Evolutionary conservation across 1,284 basidiomycete genomes (phyloP), one percentile per base, ranked within the genome.

Genomic region (Microbotryum silenes-acaulis): DNA sequence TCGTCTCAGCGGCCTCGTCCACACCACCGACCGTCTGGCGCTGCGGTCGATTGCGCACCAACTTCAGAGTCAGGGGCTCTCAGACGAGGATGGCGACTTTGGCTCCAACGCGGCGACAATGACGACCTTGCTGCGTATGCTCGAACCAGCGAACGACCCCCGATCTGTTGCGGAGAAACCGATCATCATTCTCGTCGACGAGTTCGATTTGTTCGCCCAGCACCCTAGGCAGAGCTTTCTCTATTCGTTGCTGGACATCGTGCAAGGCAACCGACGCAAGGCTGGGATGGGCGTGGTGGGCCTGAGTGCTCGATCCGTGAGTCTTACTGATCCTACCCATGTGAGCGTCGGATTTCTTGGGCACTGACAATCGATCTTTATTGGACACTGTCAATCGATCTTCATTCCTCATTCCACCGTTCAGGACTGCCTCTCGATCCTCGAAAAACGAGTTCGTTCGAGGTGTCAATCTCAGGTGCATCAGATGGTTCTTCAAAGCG

Each of bases 381-480:
- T 29, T 18, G 2, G 25, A 42, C 18, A 44, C 51, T 29, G 49
- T 33, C 20, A 45, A 51, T 20, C 46, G 46, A 23, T 51, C 21
- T 59, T 10, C 0, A 2, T 53, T 21, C 20, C 29, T 44, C 27
- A 27, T 27, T 27, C 6, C 6, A 27, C 27, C 27, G 16, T 12
- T 29, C 63, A 79, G 78, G 91, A 96, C 71, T 87, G 89, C n/a
- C 81, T 94, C 62, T 87, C 89, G 60, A 77, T 89, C 10, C 79
- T 97, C 7, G 92, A 97, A 75, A 97, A 97, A 74, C 82, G 92
- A 53, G 92, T 97, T 56, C 94, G 96, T 76, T 94, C 90, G 67
- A 83, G 92, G 7, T 97, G 96, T 77, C 94, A 91, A 6, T 90
- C 91, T 45, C 81, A 92, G 54, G 88, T 91, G 71, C 80, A 92